phyloP scores from a whole-genome alignment of 106 monocot genomes.

The Narthecium ossifragum region DNA sequence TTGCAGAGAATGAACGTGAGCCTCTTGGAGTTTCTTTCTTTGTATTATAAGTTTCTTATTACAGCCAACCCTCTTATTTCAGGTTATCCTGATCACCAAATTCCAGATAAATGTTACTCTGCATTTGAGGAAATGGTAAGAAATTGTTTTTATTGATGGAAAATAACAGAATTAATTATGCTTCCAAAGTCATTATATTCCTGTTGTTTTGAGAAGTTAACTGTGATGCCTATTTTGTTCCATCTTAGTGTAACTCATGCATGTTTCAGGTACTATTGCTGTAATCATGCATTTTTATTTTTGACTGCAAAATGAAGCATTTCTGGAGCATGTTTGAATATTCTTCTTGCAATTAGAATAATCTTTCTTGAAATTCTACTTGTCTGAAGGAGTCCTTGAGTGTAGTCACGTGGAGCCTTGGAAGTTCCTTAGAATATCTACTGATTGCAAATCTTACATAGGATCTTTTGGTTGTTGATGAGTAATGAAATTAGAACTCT shows the following conservation, averaged over 20 bases:
- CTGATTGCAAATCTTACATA: no score
- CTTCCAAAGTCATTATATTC: neutral
- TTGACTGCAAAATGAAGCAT: neutral
- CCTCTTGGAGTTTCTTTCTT: slow-evolving; percentile 1
- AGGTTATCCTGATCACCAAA: slow-evolving; percentile 18
- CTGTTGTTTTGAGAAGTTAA: neutral
- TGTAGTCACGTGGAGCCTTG: no score
- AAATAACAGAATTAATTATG: neutral
- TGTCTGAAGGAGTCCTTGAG: no score
- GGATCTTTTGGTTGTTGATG: no score
- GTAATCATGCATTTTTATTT: neutral
- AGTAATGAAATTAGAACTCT: no score
- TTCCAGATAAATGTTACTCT: slow-evolving; percentile 13
- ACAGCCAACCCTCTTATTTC: slow-evolving; percentile 4
- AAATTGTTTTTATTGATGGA: neutral
- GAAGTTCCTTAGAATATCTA: no score
- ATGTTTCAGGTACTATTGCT: neutral
- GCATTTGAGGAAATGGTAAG: slow-evolving; percentile 22
- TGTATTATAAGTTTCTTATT: neutral
- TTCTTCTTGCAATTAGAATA: no score
- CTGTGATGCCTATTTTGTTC: neutral
- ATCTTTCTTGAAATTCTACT: no score
- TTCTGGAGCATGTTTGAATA: neutral
- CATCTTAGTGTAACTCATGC: neutral
- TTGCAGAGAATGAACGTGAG: slow-evolving; percentile 22